Base-by-base conservation (phyloP, 352 stramenopile species). In the Pythium insidiosum region DNA sequence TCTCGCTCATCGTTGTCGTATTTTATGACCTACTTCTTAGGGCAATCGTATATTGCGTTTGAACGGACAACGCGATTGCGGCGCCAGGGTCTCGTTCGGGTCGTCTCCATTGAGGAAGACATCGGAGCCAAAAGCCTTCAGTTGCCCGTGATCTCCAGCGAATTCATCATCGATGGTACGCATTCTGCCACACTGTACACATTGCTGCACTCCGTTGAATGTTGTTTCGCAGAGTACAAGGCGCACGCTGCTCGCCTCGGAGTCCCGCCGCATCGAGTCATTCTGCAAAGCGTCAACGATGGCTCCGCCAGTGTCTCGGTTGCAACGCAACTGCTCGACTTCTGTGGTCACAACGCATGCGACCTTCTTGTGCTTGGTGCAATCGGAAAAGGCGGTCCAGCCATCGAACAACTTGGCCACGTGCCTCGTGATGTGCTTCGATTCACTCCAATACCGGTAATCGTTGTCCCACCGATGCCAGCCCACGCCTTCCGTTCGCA, bases 21-120 rank as follows among this genome's bases (percentile, higher is more conserved):
- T 30, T 25, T 19, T 38, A 16, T 3, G 15, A 3, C 3, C 18
- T 11, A 25, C 10, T 13, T 10, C 20, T 41, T 7, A 87, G 71
- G 74, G 11, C 74, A 87, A 54, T 73, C 71, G 5, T 83, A 69
- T 31, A 53, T 81, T 21, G 69, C 71, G 10, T 87, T 87, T 23
- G 64, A 80, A 24, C 40, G 75, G 19, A 58, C 65, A 0, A 51
- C 62, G 15, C 61, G 66, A 0, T 39, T 84, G 15, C 62, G 74
- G 16, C 65, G 74, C 5, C 68, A 83, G 41, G 71, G 74, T 0
- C 49, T 56, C 11, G 47, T 87, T 19, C 33, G 43, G 0, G 50
- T 84, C 18, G 40, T 81, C 42, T 61, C 71, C 47, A 53, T 84
- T 5, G 53, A 81, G 35, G 71, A 87, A 39, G 60, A 71, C 2